A percentile compares a stretch with the other conserved stretches of the same genome.
These are phyloP conservation scores for Hymenoscyphus infarciens DNA, from an alignment of 2,329 filamentous ascomycete species.

Conservation along the genomic window DNA sequence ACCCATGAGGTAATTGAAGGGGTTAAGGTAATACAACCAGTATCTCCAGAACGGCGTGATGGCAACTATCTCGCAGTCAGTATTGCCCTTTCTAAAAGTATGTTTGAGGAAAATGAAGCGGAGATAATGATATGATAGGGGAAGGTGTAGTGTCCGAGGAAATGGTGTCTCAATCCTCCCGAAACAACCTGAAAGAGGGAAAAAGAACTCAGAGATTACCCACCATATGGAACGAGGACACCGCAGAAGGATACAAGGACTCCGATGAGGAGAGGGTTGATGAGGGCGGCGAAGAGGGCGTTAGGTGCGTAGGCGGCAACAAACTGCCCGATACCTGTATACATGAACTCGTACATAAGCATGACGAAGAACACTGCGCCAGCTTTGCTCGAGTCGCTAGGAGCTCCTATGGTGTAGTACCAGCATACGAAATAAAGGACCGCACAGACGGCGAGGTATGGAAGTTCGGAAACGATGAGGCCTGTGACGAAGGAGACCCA, in stretches of 20 bases:
- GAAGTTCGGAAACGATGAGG: conserved; percentile 46
- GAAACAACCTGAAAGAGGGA: too few species aligned
- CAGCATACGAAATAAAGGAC: conserved; percentile 49
- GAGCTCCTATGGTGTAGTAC: conserved; percentile 57
- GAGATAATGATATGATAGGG: too few species aligned
- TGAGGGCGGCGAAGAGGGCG: conserved; percentile 54
- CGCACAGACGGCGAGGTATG: conserved; percentile 43
- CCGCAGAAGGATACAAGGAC: conserved; percentile 69
- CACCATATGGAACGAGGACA: conserved; percentile 67
- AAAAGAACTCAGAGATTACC: too few species aligned
- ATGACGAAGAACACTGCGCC: conserved; percentile 53
- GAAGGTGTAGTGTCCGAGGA: not conserved
- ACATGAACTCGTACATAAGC: conserved; percentile 55
- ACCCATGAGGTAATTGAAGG: conserved; percentile 60
- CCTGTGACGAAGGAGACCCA: conserved; percentile 58
- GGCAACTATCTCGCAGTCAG: conserved; percentile 28
- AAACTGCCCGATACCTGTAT: conserved; percentile 59
- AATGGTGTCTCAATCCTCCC: too few species aligned
- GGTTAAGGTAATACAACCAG: conserved; percentile 52
- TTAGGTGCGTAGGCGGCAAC: conserved; percentile 61
- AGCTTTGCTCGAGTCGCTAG: conserved; percentile 41
- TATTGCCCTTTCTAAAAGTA: too few species aligned
- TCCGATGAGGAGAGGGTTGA: conserved; percentile 53
- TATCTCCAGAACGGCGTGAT: conserved; percentile 62
- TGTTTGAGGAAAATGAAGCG: too few species aligned